Evolutionary conservation across 2,329 filamentous ascomycete species (phyloP).

Genomic region (Tolypocladium sp.): DNA sequence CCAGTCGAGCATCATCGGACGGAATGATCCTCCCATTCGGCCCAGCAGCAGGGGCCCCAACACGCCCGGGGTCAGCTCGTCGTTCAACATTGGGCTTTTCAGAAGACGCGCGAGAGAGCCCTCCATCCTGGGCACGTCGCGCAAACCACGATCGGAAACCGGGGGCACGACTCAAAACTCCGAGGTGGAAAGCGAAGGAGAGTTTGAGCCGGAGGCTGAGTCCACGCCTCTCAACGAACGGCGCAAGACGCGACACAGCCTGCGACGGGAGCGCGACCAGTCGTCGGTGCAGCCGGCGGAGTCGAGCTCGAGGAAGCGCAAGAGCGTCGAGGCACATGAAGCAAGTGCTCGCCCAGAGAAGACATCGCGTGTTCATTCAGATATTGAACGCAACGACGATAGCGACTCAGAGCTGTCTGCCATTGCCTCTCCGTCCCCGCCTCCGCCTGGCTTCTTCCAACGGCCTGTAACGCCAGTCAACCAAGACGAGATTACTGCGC

Average conservation of each 20-base stretch:
- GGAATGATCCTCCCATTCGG: slow-evolving; percentile 41
- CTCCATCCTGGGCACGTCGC: slow-evolving; percentile 48
- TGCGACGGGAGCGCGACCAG: slow-evolving; percentile 10
- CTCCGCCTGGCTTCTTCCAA: slow-evolving; percentile 13
- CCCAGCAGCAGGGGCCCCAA: slow-evolving; percentile 41
- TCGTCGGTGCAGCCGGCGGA: slow-evolving; percentile 15
- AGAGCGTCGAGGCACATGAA: slow-evolving; percentile 38
- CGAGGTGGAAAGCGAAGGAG: slow-evolving; percentile 31
- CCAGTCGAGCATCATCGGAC: slow-evolving; percentile 40
- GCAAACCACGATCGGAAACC: slow-evolving; percentile 28
- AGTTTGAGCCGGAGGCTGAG: slow-evolving; percentile 56
- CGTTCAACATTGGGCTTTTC: slow-evolving; percentile 49
- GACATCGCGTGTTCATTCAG: slow-evolving; percentile 18
- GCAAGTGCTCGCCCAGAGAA: slow-evolving; percentile 27
- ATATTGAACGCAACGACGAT: slow-evolving; percentile 13
- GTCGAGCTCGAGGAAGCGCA: slow-evolving; percentile 43
- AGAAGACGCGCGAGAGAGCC: slow-evolving; percentile 48
- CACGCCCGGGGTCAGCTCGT: slow-evolving; percentile 38
- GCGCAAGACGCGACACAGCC: slow-evolving; percentile 25
- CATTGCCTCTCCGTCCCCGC: slow-evolving; percentile 24
- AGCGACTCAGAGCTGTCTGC: slow-evolving; percentile 30
- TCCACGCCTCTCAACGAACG: slow-evolving; percentile 51
- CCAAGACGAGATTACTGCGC: slow-evolving; percentile 42
- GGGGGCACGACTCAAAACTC: slow-evolving; percentile 19
- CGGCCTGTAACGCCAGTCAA: slow-evolving; percentile 34